Evolutionary conservation across 768 basidiomycete genomes (phyloP).

Genomic region (Butyriboletus loyo): DNA sequence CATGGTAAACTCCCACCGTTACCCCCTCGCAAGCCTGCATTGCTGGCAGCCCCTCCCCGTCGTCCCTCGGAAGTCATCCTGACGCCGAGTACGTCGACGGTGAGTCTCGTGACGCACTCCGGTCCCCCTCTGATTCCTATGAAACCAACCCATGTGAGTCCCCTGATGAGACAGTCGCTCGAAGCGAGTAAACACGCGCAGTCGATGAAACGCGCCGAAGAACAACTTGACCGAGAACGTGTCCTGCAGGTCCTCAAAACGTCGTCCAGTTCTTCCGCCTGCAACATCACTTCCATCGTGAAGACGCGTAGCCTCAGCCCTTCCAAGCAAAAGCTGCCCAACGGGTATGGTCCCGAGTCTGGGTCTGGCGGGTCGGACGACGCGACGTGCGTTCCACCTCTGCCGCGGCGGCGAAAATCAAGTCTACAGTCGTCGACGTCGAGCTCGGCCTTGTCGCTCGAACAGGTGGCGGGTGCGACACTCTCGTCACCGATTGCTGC

Average conservation of each 20-base stretch:
- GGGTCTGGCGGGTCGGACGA: conserved; percentile 21
- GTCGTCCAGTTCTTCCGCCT: conserved; percentile 31
- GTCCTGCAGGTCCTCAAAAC: conserved; percentile 72
- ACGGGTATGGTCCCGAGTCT: not conserved
- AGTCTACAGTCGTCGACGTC: conserved; percentile 36
- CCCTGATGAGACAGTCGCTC: conserved; percentile 69
- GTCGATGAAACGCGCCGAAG: conserved; percentile 65
- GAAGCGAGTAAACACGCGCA: conserved; percentile 72
- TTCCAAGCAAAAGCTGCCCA: conserved; percentile 15
- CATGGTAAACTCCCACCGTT: conserved; percentile 28
- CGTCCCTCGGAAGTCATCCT: conserved; percentile 19
- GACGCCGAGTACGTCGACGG: not conserved
- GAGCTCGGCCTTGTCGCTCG: conserved; percentile 36
- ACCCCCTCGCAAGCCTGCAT: conserved; percentile 37
- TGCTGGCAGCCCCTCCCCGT: conserved; percentile 15
- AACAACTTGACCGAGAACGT: conserved; percentile 64
- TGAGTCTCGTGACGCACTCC: not conserved
- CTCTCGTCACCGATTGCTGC: conserved; percentile 15
- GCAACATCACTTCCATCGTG: not conserved
- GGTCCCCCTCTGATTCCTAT: conserved; percentile 22
- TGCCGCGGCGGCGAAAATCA: conserved; percentile 36
- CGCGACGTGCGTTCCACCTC: conserved; percentile 25
- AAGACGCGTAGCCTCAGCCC: conserved; percentile 34
- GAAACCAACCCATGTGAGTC: conserved; percentile 46
- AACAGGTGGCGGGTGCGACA: conserved; percentile 41